A percentile compares a stretch with the other conserved stretches of the same genome.
phyloP scores from a whole-genome alignment of 2,329 filamentous ascomycete species.

The Trichophyton schoenleinii region DNA sequence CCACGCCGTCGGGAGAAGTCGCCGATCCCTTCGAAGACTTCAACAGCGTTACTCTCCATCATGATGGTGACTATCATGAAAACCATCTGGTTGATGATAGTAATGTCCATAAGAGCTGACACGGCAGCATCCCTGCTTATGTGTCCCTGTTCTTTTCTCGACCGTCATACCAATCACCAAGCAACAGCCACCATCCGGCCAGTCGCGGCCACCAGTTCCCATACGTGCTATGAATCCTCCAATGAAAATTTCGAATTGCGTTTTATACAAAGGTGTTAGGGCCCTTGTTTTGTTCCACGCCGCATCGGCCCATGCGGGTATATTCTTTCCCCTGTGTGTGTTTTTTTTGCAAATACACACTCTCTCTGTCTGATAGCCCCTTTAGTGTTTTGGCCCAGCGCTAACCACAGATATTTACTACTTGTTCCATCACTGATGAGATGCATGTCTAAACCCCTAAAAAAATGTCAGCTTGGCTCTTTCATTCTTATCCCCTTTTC shows the following conservation, averaged over 20 bases:
- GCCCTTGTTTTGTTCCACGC: not conserved
- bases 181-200: not conserved
- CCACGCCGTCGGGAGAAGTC: slow-evolving; percentile 70
- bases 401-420: not conserved
- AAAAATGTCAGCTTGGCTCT: not conserved
- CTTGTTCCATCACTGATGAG: not conserved
- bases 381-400: not conserved
- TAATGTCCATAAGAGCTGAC: slow-evolving; percentile 18
- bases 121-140: not conserved
- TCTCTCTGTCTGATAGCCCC: not conserved
- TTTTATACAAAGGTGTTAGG: not conserved
- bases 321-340: not conserved
- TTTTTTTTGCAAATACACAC: not conserved
- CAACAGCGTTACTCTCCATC: slow-evolving; percentile 93
- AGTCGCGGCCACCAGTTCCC: not conserved
- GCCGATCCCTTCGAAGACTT: slow-evolving; percentile 95
- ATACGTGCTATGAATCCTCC: not conserved
- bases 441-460: not conserved
- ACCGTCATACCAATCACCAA: not conserved
- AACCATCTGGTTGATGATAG: slow-evolving; percentile 13
- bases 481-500: not conserved
- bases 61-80: slow-evolving; percentile 67
- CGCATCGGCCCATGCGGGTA: not conserved
- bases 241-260: not conserved
- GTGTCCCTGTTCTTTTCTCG: not conserved